These are phyloP conservation scores for Bruguiera sexangula DNA, from an alignment of 345 rosid species.

Conservation along the genomic window DNA sequence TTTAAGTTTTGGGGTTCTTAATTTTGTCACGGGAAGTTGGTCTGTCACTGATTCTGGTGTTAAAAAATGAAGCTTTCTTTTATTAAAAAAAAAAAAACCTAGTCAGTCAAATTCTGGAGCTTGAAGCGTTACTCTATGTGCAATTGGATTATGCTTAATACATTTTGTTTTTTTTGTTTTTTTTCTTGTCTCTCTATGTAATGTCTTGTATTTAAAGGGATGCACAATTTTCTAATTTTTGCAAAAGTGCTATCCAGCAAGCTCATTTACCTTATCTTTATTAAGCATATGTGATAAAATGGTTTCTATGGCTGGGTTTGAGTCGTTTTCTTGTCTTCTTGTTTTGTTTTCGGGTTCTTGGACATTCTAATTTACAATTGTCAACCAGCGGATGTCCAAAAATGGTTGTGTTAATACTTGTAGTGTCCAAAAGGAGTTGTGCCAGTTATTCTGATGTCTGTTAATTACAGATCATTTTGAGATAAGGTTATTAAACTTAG, in stretches of 20 bases:
- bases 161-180: not conserved
- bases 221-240: not conserved
- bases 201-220: not conserved
- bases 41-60: not conserved
- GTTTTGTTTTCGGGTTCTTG: not conserved
- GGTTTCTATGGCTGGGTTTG: not conserved
- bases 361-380: not conserved
- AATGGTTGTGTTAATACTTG: not conserved
- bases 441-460: not conserved
- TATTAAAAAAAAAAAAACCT: not conserved
- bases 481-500: conserved; percentile 16
- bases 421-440: not conserved
- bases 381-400: not conserved
- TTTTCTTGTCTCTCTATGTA: not conserved
- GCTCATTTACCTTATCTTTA: not conserved
- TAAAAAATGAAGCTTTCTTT: conserved; percentile 3
- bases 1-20: not conserved
- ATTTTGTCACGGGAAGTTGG: not conserved
- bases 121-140: not conserved
- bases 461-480: conserved; percentile 5
- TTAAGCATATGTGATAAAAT: not conserved
- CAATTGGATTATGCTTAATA: conserved; percentile 3
- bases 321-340: not conserved
- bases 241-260: not conserved
- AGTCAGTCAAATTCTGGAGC: conserved; percentile 15